Percentiles rank a stretch among this genome's conserved stretches.
These are phyloP conservation scores for Eremothecium coryli DNA, from an alignment of 1,139 yeast species.

Conservation along the genomic window DNA sequence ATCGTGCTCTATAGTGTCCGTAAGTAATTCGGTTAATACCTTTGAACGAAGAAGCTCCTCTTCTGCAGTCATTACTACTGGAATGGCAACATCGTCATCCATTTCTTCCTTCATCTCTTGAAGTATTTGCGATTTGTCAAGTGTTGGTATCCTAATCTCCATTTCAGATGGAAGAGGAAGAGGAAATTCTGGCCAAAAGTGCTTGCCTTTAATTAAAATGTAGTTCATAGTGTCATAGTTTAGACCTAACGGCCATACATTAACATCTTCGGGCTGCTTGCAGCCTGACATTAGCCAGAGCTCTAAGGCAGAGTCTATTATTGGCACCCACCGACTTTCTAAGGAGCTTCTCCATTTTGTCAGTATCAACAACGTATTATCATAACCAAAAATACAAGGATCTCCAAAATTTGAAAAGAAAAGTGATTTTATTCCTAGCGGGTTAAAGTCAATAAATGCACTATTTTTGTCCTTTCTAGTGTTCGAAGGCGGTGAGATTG, in stretches of 20 bases:
- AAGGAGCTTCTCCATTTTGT: constrained; percentile 68
- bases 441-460: constrained; percentile 21
- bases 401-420: constrained; percentile 81
- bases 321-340: constrained; percentile 82
- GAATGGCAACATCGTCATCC: constrained; percentile 27
- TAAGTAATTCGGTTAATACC: constrained; percentile 30
- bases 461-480: constrained; percentile 7
- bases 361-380: constrained; percentile 60
- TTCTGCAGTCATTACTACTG: constrained; percentile 30
- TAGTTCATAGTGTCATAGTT: constrained; percentile 57
- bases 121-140: constrained; percentile 24
- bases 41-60: constrained; percentile 36
- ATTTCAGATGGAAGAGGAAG: constrained; percentile 76
- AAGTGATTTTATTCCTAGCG: constrained; percentile 46
- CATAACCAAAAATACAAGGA: constrained; percentile 77
- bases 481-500: constrained; percentile 20
- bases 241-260: constrained; percentile 85
- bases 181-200: constrained; percentile 51
- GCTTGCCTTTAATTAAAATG: constrained; percentile 58
- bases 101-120: constrained; percentile 28
- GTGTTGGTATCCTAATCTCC: constrained; percentile 57
- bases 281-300: constrained; percentile 44
- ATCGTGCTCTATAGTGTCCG: constrained; percentile 34
- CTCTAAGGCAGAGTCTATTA: constrained; percentile 52
- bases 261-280: constrained; percentile 44